Evolutionary conservation across 495 filamentous ascomycete genomes (phyloP).

Genomic region (Penicillium canescens): DNA sequence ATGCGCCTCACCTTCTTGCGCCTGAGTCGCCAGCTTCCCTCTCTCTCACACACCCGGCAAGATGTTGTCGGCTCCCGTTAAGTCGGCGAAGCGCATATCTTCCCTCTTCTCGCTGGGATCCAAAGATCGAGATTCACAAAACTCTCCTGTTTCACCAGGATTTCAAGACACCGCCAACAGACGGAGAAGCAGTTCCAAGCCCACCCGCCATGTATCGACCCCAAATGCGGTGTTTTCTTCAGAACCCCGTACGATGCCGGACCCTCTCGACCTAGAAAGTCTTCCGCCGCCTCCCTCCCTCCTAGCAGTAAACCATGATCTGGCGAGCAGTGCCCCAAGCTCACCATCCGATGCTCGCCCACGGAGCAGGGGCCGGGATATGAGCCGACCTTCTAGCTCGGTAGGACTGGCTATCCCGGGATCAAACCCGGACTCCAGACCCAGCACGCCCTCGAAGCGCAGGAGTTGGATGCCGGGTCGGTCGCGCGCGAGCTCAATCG

Average conservation of each 20-base stretch:
- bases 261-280: constrained; percentile 33
- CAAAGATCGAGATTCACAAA: constrained; percentile 33
- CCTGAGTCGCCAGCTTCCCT: constrained; percentile 3
- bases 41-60: constrained; percentile 14
- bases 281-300: constrained; percentile 48
- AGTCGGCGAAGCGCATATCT: constrained; percentile 51
- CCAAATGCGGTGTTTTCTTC: constrained; percentile 28
- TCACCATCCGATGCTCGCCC: constrained; percentile 35
- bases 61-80: constrained; percentile 51
- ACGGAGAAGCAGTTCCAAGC: constrained; percentile 36
- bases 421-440: constrained; percentile 37
- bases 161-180: constrained; percentile 21
- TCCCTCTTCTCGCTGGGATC: constrained; percentile 48
- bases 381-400: constrained; percentile 39
- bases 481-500: constrained; percentile 38
- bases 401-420: constrained; percentile 40
- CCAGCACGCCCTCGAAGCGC: constrained; percentile 44
- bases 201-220: constrained; percentile 39
- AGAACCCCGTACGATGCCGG: constrained; percentile 33
- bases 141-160: constrained; percentile 9
- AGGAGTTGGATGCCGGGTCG: constrained; percentile 58
- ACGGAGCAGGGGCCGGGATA: constrained; percentile 42
- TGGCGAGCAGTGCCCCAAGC: constrained; percentile 35
- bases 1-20: constrained; percentile 20
- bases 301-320: constrained; percentile 41